Conservation (phyloP, 768 basidiomycete genomes). For the Mycena alexandri region DNA sequence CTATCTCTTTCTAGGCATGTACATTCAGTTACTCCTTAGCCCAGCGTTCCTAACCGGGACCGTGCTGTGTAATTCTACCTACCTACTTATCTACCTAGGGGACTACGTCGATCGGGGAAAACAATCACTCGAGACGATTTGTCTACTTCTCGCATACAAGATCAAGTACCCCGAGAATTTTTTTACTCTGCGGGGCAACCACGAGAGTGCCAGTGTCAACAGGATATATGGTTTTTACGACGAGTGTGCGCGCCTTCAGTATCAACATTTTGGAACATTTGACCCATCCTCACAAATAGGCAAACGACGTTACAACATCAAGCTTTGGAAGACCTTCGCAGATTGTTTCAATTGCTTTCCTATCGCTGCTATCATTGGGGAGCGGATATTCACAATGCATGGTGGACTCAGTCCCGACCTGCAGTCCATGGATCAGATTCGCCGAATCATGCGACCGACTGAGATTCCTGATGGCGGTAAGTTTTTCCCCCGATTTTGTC, state of each 20-base stretch:
- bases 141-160: slow-evolving; percentile 11
- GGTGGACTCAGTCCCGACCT: slow-evolving; percentile 96
- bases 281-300: slow-evolving; percentile 93
- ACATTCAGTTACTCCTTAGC: too few species aligned
- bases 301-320: slow-evolving; percentile 97
- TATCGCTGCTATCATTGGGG: slow-evolving; percentile 99
- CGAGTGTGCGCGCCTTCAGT: slow-evolving; percentile 4
- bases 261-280: slow-evolving; percentile 61
- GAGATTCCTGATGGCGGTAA: slow-evolving; percentile 97
- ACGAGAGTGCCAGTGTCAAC: slow-evolving; percentile 5
- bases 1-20: slow-evolving; percentile 18
- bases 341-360: slow-evolving; percentile 99
- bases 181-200: slow-evolving; percentile 8
- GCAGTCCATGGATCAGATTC: slow-evolving; percentile 99
- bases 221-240: slow-evolving; percentile 18
- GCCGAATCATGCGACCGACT: slow-evolving; percentile 97
- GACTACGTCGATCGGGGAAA: slow-evolving; percentile 14
- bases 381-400: slow-evolving; percentile 99
- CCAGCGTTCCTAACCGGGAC: too few species aligned
- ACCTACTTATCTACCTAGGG: too few species aligned
- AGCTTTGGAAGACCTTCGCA: slow-evolving; percentile 67
- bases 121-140: slow-evolving; percentile 10
- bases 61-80: too few species aligned
- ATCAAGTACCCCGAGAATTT: slow-evolving; percentile 25
- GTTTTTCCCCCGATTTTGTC: slow-evolving; percentile 38